Evolutionary conservation across 192 early-diverging fungal genomes (phyloP).

Genomic region (Backusella tuberculispora): DNA sequence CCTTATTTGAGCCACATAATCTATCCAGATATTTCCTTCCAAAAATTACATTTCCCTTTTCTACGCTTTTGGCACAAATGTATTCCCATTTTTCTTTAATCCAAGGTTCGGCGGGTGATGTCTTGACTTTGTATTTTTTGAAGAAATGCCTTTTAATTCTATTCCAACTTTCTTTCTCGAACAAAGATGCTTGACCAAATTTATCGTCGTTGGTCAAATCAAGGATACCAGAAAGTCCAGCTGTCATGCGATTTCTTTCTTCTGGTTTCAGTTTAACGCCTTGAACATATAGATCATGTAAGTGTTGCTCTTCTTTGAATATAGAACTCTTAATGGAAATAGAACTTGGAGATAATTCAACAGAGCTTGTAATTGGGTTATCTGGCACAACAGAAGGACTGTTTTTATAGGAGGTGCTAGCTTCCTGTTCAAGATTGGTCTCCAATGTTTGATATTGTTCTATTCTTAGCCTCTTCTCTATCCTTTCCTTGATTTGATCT

Average conservation of each 20-base stretch:
- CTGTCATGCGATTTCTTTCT: not conserved
- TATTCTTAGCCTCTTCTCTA: not conserved
- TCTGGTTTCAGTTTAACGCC: not conserved
- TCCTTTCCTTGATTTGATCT: not conserved
- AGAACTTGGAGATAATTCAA: not conserved
- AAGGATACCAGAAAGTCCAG: not conserved
- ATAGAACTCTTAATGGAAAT: not conserved
- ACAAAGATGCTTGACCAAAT: not conserved
- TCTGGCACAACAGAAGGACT: not conserved
- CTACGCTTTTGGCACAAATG: not conserved
- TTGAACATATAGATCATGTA: not conserved
- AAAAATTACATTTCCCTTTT: not conserved
- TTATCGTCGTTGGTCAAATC: not conserved
- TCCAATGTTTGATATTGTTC: not conserved
- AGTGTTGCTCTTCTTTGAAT: not conserved
- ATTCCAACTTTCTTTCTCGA: not conserved
- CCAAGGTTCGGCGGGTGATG: not conserved
- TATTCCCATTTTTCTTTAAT: not conserved
- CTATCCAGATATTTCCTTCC: too few relatives aligned
- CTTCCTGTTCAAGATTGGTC: not conserved
- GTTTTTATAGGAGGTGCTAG: not conserved
- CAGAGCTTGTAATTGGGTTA: too few relatives aligned
- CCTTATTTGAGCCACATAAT: too few relatives aligned
- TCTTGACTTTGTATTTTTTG: not conserved
- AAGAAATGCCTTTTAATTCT: not conserved